A percentile compares a stretch with the other conserved stretches of the same genome.
These are phyloP conservation scores for Neurospora sp. DNA, from an alignment of 495 filamentous ascomycete species.

Conservation along the genomic window DNA sequence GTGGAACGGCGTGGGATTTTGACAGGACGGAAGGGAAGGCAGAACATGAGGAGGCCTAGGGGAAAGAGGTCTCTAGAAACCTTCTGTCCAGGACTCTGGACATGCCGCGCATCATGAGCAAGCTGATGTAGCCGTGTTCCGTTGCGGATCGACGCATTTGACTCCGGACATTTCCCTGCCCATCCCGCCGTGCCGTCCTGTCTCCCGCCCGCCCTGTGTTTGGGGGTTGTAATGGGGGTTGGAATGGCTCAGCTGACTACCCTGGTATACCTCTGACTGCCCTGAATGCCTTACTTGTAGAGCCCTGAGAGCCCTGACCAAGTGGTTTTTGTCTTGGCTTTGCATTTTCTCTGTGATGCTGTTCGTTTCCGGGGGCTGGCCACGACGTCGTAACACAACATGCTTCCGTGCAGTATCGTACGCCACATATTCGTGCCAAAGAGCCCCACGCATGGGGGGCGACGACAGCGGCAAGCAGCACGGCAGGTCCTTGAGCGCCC, in stretches of 20 bases:
- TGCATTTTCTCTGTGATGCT: background rate
- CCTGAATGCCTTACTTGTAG: background rate
- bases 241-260: background rate
- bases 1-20: slow-evolving; percentile 14
- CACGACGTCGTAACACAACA: background rate
- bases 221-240: background rate
- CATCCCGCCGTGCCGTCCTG: background rate
- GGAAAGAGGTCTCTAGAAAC: background rate
- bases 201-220: background rate
- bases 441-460: background rate
- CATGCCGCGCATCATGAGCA: background rate
- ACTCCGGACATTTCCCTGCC: background rate
- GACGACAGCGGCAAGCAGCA: background rate
- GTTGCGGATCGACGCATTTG: background rate
- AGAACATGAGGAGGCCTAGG: slow-evolving; percentile 15
- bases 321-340: background rate
- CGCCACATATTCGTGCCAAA: background rate
- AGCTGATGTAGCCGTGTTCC: background rate
- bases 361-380: background rate
- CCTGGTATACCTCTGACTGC: background rate
- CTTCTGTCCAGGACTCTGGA: background rate
- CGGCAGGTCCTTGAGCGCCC: background rate
- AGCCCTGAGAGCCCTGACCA: background rate
- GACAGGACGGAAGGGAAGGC: slow-evolving; percentile 14
- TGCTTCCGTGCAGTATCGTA: background rate